A percentile compares a stretch with the other conserved stretches of the same genome.
Evolutionary conservation across 2,329 filamentous ascomycete genomes (phyloP).

Genomic region (Conoideocrella luteorostrata): DNA sequence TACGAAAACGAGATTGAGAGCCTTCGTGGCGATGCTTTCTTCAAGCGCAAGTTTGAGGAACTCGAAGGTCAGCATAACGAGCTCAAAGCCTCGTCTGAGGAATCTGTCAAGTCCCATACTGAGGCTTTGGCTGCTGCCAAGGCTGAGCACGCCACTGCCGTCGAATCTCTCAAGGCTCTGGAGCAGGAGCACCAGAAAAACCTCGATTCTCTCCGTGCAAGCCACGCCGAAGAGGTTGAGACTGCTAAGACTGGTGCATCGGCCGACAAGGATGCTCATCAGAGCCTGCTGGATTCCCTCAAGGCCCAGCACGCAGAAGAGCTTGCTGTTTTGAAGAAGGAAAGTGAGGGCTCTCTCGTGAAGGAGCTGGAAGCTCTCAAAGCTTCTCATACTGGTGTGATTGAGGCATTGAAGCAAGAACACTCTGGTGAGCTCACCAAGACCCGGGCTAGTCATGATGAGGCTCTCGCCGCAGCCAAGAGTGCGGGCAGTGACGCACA

Average conservation of each 20-base stretch:
- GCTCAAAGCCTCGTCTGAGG: conserved; percentile 30
- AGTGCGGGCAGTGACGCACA: conserved; percentile 21
- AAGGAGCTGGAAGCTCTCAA: conserved; percentile 37
- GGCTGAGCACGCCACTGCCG: conserved; percentile 36
- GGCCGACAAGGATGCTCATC: conserved; percentile 41
- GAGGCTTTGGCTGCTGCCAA: conserved; percentile 37
- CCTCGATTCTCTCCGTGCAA: conserved; percentile 48
- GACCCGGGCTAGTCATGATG: conserved; percentile 22
- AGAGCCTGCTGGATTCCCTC: conserved; percentile 46
- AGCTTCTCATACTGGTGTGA: conserved; percentile 34
- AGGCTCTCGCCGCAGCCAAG: conserved; percentile 24
- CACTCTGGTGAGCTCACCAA: conserved; percentile 31
- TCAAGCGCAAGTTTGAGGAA: conserved; percentile 57
- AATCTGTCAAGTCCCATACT: conserved; percentile 31
- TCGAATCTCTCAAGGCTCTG: conserved; percentile 42
- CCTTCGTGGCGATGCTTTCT: conserved; percentile 55
- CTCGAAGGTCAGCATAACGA: conserved; percentile 52
- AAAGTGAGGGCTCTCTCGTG: conserved; percentile 33
- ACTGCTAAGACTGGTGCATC: conserved; percentile 46
- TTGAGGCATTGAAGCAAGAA: conserved; percentile 37
- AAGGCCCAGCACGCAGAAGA: conserved; percentile 49
- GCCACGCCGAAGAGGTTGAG: conserved; percentile 54
- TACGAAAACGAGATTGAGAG: conserved; percentile 61
- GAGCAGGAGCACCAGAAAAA: conserved; percentile 47
- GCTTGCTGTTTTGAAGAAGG: conserved; percentile 35